Base-by-base conservation (phyloP, 345 rosid species). In the Sonneratia alba region DNA sequence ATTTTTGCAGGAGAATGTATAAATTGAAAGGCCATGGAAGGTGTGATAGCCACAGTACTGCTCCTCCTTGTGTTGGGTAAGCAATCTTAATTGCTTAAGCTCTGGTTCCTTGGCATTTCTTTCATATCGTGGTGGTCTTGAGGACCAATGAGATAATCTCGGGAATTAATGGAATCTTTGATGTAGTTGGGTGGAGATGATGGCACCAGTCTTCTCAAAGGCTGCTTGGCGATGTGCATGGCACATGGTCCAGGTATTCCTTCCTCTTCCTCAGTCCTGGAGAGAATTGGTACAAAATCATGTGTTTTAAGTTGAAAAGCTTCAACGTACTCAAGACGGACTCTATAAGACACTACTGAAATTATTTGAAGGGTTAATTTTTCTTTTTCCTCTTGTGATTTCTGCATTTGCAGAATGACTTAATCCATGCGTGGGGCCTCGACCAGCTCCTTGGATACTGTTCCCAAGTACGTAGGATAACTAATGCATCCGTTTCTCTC, bases 131-230 rank as follows among this genome's bases (percentile, higher is more conserved):
- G 66, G 37, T 34, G 66, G 66, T 62, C 38, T 62, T 4, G 3
- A 24, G 14, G 36, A 27, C 37, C 19, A 13, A 5, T 16, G n/a
- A 34, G 13, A 18, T 7, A 70, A 32, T 15, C 32, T 42, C 36
- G 22, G 66, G 59, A 56, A 38, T 14, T 53, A 22, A 15, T 48
- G 12, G 49, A 71, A 68, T 70, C 34, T 72, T 32, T 76, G 73
- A 1, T 79, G 84, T 78, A 94, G 98, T 61, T 94, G 98, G 98
- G 98, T 94, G 45, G 98, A 91, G 81, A 85, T 94, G 89, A 94
- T 94, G 98, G 96, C 93, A 37, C 98, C 98, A 36, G 98, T 94
- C 10, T 94, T 94, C 83, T 94, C 98, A 1, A 87, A 81, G 80
- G 84, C 85, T 64, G 93, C 98, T 6, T 94, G 98, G 98, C 83